Conservation (phyloP, 73 alveolate genomes). For the Halteria grandinella region DNA sequence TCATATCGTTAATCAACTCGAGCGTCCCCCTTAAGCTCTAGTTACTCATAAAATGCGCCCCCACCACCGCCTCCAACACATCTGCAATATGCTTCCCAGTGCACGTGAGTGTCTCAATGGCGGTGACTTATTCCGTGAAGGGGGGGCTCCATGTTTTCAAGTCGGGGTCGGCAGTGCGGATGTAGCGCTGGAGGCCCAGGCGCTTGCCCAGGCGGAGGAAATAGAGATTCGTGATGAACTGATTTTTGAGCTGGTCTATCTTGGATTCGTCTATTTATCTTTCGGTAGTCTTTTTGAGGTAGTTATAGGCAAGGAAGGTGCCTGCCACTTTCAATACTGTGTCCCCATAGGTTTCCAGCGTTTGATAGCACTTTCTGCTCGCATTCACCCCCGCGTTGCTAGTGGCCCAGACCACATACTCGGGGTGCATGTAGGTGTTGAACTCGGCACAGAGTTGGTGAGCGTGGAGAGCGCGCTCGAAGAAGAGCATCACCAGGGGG, state of each 20-base stretch:
- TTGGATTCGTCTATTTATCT: not conserved
- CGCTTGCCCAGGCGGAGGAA: constrained; percentile 27
- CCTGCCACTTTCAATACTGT: constrained; percentile 64
- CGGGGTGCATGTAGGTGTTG: constrained; percentile 37
- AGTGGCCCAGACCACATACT: constrained; percentile 61
- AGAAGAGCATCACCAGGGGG: constrained; percentile 27
- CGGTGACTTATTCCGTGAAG: not conserved
- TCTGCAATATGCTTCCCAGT: constrained; percentile 70
- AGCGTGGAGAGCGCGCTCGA: constrained; percentile 40
- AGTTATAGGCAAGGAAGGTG: constrained; percentile 45
- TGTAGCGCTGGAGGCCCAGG: constrained; percentile 3
- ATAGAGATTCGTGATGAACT: constrained; percentile 53
- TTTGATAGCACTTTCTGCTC: constrained; percentile 37
- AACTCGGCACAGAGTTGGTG: constrained; percentile 43
- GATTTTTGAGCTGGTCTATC: constrained; percentile 6
- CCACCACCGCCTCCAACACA: constrained; percentile 50
- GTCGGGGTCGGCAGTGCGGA: not conserved
- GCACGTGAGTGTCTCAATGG: constrained; percentile 12
- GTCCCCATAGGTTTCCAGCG: constrained; percentile 76
- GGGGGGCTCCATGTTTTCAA: constrained; percentile 40
- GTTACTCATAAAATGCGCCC: constrained; percentile 49
- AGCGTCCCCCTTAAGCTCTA: constrained; percentile 30
- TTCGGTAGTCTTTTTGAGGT: not conserved
- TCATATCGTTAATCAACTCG: constrained; percentile 46
- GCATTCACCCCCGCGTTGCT: constrained; percentile 11